Conservation (phyloP, 2,329 filamentous ascomycete genomes). For the Cryphonectria carpinicola region DNA sequence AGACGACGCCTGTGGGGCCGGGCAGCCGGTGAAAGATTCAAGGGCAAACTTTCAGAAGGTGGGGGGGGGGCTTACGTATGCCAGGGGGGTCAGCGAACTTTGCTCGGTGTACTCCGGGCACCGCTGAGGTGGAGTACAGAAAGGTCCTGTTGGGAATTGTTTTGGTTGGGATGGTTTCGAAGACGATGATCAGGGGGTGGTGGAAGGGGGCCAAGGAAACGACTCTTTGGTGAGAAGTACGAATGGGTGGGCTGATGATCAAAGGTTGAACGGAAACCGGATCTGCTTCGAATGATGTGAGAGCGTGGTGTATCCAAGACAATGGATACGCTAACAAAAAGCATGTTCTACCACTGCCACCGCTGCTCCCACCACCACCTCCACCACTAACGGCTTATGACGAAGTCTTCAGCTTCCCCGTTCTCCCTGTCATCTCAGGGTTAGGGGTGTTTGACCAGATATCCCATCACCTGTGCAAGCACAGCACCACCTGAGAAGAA, state of each 20-base stretch:
- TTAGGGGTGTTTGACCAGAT: neutral
- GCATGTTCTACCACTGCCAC: neutral
- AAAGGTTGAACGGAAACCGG: neutral
- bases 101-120: constrained; percentile 5
- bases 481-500: neutral
- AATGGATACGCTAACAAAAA: neutral
- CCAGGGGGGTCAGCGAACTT: constrained; percentile 3
- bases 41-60: constrained; percentile 1
- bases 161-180: neutral
- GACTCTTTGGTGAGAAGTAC: neutral
- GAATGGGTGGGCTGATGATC: neutral
- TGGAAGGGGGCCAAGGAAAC: neutral
- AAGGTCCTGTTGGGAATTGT: neutral
- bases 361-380: neutral
- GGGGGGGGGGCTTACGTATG: constrained; percentile 14
- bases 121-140: neutral
- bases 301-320: neutral
- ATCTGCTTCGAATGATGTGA: neutral
- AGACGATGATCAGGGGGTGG: neutral
- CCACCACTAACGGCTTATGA: neutral
- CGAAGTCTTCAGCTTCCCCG: neutral
- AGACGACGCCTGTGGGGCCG: neutral
- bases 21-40: neutral
- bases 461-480: neutral
- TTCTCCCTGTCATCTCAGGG: neutral